phyloP scores from a whole-genome alignment of 148 eudicot genomes.

The Dysphania ambrosioides region DNA sequence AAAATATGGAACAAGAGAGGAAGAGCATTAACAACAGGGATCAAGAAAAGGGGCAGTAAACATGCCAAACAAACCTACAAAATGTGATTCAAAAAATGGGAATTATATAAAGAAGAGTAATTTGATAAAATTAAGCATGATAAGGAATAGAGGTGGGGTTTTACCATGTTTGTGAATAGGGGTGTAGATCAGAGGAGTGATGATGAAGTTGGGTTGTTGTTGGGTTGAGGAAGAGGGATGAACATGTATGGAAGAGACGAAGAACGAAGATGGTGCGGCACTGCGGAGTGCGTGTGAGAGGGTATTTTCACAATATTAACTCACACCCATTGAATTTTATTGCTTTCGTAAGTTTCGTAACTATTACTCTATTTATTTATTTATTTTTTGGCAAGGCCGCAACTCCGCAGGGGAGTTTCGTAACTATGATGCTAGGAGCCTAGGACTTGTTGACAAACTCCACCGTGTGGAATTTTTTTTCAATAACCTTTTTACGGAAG shows the following conservation, averaged over 20 bases:
- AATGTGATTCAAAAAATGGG: neutral
- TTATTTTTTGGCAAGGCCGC: no score
- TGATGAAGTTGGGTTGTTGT: neutral
- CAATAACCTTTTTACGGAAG: no score
- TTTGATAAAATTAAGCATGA: no score
- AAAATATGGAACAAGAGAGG: slow-evolving; percentile 50
- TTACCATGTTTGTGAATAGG: neutral
- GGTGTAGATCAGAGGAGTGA: neutral
- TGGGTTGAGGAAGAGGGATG: neutral
- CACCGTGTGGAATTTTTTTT: no score
- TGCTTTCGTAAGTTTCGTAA: no score
- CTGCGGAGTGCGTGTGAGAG: no score
- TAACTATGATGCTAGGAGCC: no score
- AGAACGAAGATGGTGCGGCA: no score
- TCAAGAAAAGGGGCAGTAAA: slow-evolving; percentile 62
- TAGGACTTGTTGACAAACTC: no score
- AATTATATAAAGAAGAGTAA: neutral
- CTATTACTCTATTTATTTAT: no score
- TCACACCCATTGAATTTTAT: neutral
- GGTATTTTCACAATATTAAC: neutral
- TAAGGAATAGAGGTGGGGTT: neutral
- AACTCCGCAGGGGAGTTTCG: no score
- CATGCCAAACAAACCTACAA: slow-evolving; percentile 55
- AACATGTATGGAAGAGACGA: neutral
- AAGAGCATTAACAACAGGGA: slow-evolving; percentile 60